Conservation (phyloP, 495 filamentous ascomycete species). For the Stereocaulon alpinum region DNA sequence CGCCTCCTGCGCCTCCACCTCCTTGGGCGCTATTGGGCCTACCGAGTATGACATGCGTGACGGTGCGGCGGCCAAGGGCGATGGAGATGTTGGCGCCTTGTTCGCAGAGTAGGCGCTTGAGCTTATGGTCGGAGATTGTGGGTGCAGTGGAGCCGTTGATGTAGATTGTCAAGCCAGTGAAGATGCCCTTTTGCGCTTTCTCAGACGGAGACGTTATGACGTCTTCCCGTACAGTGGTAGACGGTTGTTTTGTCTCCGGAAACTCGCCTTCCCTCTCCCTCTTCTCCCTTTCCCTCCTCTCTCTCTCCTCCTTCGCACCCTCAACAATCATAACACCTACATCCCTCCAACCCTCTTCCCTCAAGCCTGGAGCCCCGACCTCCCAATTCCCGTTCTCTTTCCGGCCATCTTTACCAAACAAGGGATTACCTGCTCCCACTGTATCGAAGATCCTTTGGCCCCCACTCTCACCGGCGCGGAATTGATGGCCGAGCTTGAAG, state of each 20-base stretch:
- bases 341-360: slow-evolving; percentile 32
- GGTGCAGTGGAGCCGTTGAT: slow-evolving; percentile 83
- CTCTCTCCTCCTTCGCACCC: slow-evolving; percentile 24
- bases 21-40: slow-evolving; percentile 35
- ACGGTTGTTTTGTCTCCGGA: slow-evolving; percentile 18
- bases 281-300: slow-evolving; percentile 18
- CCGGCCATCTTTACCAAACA: slow-evolving; percentile 21
- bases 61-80: slow-evolving; percentile 54
- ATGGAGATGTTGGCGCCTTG: slow-evolving; percentile 63
- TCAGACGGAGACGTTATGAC: slow-evolving; percentile 19
- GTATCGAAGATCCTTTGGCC: slow-evolving; percentile 47
- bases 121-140: slow-evolving; percentile 69
- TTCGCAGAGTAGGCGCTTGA: slow-evolving; percentile 65
- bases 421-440: slow-evolving; percentile 33
- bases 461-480: slow-evolving; percentile 40
- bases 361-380: slow-evolving; percentile 31
- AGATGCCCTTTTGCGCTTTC: slow-evolving; percentile 38
- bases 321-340: slow-evolving; percentile 33
- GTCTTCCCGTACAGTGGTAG: slow-evolving; percentile 24
- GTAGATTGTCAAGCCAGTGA: slow-evolving; percentile 61
- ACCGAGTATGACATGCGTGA: slow-evolving; percentile 83
- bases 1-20: slow-evolving; percentile 55
- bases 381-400: slow-evolving; percentile 34
- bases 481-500: slow-evolving; percentile 58
- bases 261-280: slow-evolving; percentile 1